phyloP scores from a whole-genome alignment of 2,329 filamentous ascomycete species.

The Aspergillus proliferans region DNA sequence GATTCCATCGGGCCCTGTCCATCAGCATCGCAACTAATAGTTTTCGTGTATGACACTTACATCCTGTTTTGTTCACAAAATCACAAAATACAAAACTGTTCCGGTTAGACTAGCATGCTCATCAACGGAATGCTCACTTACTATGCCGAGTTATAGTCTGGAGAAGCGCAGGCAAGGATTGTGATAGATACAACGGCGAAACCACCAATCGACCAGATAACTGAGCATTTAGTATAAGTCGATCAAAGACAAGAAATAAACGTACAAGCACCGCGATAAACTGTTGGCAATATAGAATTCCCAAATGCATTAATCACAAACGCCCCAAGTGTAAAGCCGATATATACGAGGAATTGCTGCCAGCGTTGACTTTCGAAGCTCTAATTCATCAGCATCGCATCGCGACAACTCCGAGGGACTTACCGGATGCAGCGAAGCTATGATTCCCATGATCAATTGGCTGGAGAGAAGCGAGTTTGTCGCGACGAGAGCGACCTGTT shows the following conservation, averaged over 20 bases:
- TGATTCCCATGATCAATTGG: slow-evolving; percentile 60
- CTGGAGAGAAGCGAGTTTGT: slow-evolving; percentile 62
- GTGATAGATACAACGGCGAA: slow-evolving; percentile 66
- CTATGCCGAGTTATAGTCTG: slow-evolving; percentile 56
- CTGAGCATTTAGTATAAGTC: slow-evolving; percentile 10
- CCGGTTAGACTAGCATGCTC: neutral
- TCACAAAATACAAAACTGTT: slow-evolving; percentile 50
- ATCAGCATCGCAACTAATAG: slow-evolving; percentile 7
- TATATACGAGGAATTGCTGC: slow-evolving; percentile 69
- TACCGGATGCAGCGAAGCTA: slow-evolving; percentile 52
- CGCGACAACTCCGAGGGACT: neutral
- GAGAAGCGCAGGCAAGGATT: slow-evolving; percentile 58
- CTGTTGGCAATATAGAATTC: slow-evolving; percentile 54
- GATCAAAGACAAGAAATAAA: neutral
- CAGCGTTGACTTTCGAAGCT: slow-evolving; percentile 53
- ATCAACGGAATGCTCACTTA: slow-evolving; percentile 37
- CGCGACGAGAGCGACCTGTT: slow-evolving; percentile 52
- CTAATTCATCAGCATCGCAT: slow-evolving; percentile 6
- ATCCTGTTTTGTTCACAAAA: slow-evolving; percentile 63
- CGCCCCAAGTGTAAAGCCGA: slow-evolving; percentile 55
- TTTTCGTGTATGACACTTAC: slow-evolving; percentile 23
- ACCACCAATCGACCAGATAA: slow-evolving; percentile 63
- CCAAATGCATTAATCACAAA: slow-evolving; percentile 61
- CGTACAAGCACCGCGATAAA: slow-evolving; percentile 59
- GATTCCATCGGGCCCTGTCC: slow-evolving; percentile 54